phyloP scores from a whole-genome alignment of 805 yeast genomes.

The Kluyveromyces aestuarii region DNA sequence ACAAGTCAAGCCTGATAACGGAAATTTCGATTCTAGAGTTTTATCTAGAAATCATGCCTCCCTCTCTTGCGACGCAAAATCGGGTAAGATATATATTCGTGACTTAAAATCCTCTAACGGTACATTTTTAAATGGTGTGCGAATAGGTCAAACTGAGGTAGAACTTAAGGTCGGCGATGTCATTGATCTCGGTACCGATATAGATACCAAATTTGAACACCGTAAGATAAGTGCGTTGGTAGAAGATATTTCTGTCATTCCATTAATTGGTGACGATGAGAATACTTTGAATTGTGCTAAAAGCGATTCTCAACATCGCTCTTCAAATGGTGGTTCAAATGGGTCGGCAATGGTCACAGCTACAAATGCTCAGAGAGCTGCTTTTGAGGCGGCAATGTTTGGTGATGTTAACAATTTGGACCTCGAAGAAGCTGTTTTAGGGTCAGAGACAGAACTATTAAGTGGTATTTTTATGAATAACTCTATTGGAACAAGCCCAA shows the following conservation, averaged over 20 bases:
- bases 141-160: slow-evolving; percentile 47
- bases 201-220: slow-evolving; percentile 56
- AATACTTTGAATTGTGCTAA: not conserved
- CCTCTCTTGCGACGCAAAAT: slow-evolving; percentile 56
- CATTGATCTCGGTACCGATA: slow-evolving; percentile 92
- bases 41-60: slow-evolving; percentile 92
- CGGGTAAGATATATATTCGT: slow-evolving; percentile 62
- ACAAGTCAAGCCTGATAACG: slow-evolving; percentile 61
- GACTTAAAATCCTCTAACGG: slow-evolving; percentile 94
- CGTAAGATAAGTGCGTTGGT: slow-evolving; percentile 79
- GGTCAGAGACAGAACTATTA: slow-evolving; percentile 37
- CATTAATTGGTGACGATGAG: slow-evolving; percentile 25
- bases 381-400: slow-evolving; percentile 53
- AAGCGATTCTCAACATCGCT: not conserved
- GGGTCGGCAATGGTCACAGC: slow-evolving; percentile 5
- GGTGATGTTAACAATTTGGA: slow-evolving; percentile 44
- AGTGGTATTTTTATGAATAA: slow-evolving; percentile 53
- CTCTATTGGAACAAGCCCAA: slow-evolving; percentile 47
- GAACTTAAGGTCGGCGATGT: slow-evolving; percentile 71
- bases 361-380: slow-evolving; percentile 19
- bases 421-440: slow-evolving; percentile 43
- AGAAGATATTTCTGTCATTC: slow-evolving; percentile 54
- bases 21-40: slow-evolving; percentile 90
- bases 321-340: slow-evolving; percentile 8
- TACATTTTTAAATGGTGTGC: slow-evolving; percentile 74